phyloP scores from a whole-genome alignment of 2,329 filamentous ascomycete species.

The Gaeumannomyces sp. region DNA sequence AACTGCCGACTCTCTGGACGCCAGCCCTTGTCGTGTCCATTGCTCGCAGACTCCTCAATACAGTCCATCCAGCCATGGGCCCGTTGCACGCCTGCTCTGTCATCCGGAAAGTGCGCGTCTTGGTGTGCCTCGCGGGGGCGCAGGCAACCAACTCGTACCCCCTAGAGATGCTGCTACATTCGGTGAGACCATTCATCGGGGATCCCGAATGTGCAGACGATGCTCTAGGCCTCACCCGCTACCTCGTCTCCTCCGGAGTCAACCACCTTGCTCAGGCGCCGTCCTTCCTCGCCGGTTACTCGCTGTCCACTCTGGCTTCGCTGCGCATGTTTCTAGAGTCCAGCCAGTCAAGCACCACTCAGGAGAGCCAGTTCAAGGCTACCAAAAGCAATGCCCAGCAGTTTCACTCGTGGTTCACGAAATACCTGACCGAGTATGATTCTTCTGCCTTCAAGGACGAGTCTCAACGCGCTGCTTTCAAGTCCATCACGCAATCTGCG shows the following conservation, averaged over 20 bases:
- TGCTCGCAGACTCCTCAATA: conserved; percentile 71
- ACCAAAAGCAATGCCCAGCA: conserved; percentile 68
- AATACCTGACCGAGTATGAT: conserved; percentile 59
- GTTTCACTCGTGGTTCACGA: conserved; percentile 75
- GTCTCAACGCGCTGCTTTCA: conserved; percentile 51
- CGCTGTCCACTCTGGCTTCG: conserved; percentile 72
- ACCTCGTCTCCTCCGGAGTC: conserved; percentile 66
- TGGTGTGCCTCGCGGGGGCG: conserved; percentile 71
- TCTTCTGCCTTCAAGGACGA: conserved; percentile 45
- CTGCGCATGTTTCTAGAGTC: conserved; percentile 70
- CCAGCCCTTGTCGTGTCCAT: conserved; percentile 68
- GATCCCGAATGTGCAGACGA: conserved; percentile 88
- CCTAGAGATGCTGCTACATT: conserved; percentile 82
- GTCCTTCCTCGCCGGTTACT: conserved; percentile 74
- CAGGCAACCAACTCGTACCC: conserved; percentile 74
- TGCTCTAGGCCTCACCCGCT: conserved; percentile 78
- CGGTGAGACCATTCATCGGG: conserved; percentile 69
- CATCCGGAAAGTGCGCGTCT: conserved; percentile 75
- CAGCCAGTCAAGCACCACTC: conserved; percentile 71
- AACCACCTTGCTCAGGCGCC: conserved; percentile 58
- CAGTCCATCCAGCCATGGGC: conserved; percentile 75
- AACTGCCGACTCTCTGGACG: conserved; percentile 64
- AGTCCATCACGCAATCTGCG: conserved; percentile 62
- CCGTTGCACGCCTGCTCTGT: conserved; percentile 82
- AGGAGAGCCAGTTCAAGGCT: conserved; percentile 73